Evolutionary conservation across 164 flowering plant species (phyloP).

Genomic region (Protea cynaroides): DNA sequence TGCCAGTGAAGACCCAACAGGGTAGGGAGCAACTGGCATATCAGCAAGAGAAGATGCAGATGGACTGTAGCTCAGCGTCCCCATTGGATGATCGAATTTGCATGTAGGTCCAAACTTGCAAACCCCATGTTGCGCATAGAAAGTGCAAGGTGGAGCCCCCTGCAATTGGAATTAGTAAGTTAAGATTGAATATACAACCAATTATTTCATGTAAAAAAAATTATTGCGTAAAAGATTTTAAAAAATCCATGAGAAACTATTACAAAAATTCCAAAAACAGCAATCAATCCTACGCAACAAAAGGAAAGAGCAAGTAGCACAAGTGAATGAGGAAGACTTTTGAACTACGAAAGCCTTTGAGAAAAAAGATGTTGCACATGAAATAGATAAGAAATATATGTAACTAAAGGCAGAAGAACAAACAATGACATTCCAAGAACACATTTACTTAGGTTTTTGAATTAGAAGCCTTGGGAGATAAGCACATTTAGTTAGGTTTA

Average conservation of each 20-base stretch:
- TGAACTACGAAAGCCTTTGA: too few species aligned
- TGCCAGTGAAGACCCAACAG: constrained; percentile 68
- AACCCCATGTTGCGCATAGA: constrained; percentile 66
- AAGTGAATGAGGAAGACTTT: not conserved
- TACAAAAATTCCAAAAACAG: not conserved
- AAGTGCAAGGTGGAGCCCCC: constrained; percentile 74
- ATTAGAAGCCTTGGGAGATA: too few species aligned
- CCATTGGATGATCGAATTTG: constrained; percentile 85
- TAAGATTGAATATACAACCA: constrained; percentile 5
- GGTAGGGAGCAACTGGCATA: constrained; percentile 94
- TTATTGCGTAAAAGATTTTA: too few species aligned
- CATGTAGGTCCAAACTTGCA: constrained; percentile 88
- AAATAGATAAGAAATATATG: too few species aligned
- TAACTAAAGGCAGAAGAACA: too few species aligned
- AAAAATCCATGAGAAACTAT: not conserved
- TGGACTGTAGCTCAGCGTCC: constrained; percentile 71
- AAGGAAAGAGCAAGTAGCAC: not conserved
- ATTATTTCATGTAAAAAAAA: not conserved
- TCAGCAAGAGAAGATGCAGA: constrained; percentile 95
- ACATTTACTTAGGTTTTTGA: too few species aligned
- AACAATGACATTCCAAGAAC: too few species aligned
- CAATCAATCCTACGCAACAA: not conserved
- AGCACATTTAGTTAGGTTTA: too few species aligned
- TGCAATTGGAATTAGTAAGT: constrained; percentile 24
- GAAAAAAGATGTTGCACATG: too few species aligned